Base-by-base conservation (phyloP, 192 early-diverging fungal genomes). In the Linnemannia elongata region DNA sequence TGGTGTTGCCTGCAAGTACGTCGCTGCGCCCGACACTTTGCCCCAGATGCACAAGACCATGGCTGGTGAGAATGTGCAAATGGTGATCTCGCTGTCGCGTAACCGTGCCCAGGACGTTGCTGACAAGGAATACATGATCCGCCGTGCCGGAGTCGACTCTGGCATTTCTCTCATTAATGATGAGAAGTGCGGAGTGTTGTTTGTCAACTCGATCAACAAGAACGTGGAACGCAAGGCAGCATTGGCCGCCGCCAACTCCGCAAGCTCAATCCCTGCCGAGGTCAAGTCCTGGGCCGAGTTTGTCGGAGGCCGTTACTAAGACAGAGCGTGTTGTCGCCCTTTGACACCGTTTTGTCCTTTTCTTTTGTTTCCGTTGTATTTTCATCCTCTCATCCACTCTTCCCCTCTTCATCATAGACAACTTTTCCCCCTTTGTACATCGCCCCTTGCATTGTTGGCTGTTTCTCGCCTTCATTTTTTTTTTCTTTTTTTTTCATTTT, bases 121-220 rank as follows among this genome's bases (percentile, higher is more conserved):
- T 2, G 91, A 95, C 79, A 71, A 91, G 75, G 93, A 93, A 83
- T 99, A 99, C 85, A 91, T 93, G 42, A 94, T 94, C 79, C 95
- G 98, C 77, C 93, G 98, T 85, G 96, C 97, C 87, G 98, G 98
- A 60, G 97, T 99, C 3, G 98, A 99, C 87, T 97, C 98, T 88
- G 97, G 96, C 33, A 96, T 99, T 77, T 97, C 98, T 20, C 89
- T 99, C 35, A 94, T 99, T 79, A 99, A 97, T 75, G 97, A 99
- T 85, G 92, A 96, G 90, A 94, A 98, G 82, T 97, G 97, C 87
- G 98, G 97, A 54, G 94, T 94, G 79, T 88, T 99, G 88, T 98
- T 99, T 75, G 95, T 97, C 39, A 96, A 99, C 85, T 93, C 98
- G 3, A 80, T 97, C 10, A 90, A 89, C 60, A 92, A 92, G 60